These are phyloP conservation scores for Xylaria acuta DNA, from an alignment of 495 filamentous ascomycete genomes.

Conservation along the genomic window DNA sequence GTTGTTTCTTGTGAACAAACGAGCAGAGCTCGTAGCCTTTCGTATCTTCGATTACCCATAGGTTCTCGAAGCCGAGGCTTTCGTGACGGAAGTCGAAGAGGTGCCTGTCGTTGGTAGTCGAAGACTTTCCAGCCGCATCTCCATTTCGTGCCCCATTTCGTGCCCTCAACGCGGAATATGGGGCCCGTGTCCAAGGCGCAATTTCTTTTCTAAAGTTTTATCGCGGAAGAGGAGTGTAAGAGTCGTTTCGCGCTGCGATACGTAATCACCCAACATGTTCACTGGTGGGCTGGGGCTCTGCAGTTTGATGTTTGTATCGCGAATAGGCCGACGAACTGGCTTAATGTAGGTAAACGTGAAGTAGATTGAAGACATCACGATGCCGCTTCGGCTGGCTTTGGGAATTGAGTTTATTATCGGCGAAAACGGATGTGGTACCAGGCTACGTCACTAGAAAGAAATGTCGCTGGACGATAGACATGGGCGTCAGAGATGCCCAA, in stretches of 20 bases:
- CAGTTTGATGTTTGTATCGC: not conserved
- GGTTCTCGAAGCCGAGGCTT: slow-evolving; percentile 25
- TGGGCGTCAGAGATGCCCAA: too few species aligned
- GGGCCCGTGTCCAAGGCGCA: not conserved
- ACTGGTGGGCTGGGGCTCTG: slow-evolving; percentile 27
- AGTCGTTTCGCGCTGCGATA: slow-evolving; percentile 3
- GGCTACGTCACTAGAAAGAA: too few species aligned
- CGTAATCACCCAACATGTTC: slow-evolving; percentile 3
- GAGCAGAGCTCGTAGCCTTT: slow-evolving; percentile 10
- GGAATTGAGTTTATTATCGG: not conserved
- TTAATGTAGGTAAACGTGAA: too few species aligned
- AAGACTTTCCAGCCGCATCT: slow-evolving; percentile 28
- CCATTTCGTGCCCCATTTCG: slow-evolving; percentile 12
- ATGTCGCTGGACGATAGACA: too few species aligned
- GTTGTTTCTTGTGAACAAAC: not conserved
- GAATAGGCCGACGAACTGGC: not conserved
- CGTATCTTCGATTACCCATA: slow-evolving; percentile 25
- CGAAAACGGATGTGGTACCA: too few species aligned
- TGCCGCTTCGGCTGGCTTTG: not conserved
- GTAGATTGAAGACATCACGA: not conserved
- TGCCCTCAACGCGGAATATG: slow-evolving; percentile 11
- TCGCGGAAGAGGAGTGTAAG: slow-evolving; percentile 6
- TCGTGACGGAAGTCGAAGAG: slow-evolving; percentile 29
- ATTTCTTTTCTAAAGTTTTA: not conserved
- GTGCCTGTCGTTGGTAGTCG: slow-evolving; percentile 1